Base-by-base conservation (phyloP, 2,329 filamentous ascomycete genomes). In the Metarhizium humberi region DNA sequence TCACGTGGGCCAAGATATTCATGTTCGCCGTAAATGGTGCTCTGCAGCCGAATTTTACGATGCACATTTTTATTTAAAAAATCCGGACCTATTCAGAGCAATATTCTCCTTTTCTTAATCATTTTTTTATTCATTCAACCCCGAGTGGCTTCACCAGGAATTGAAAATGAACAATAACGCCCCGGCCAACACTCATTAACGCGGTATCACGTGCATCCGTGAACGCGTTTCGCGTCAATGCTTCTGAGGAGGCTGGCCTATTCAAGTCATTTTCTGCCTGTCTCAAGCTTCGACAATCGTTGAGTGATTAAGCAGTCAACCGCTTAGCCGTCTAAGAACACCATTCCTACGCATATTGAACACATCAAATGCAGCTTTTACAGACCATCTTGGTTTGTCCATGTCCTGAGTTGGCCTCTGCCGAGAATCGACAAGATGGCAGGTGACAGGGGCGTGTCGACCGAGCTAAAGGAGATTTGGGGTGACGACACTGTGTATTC, bases 401-500 rank as follows among this genome's bases (percentile, higher is more conserved):
- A 47, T 51, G 51, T 51, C 20, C 20, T 32, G 47, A 46, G 14
- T 48, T n/a, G 18, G 7, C 18, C 25, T 42, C 11, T 43, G 34
- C 6, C 20, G 4, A 38, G 13, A 10, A 49, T 30, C 45, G 14
- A 51, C 42, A 29, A 16, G 18, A 51, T 36, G 43, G 18, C 49
- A 40, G 43, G n/a, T 30, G 38, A 18, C 2, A 48, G 51, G 14
- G 20, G 34, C 42, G 38, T 47, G 30, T 47, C 46, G 10, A 40
- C n/a, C 13, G 46, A 51, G 45, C 6, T 20, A 6, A n/a, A 30
- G 2, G 57, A 60, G 11, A 47, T 4, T 40, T 66, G 66, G 64
- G 60, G 55, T 30, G 59, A 69, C 52, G 68, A 70, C 50, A 63
- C 62, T 2, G 68, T 81, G 32, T 77, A 82, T 60, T 79, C 74